phyloP scores from a whole-genome alignment of 306 rosid species.

The Elaeagnus macrophylla region DNA sequence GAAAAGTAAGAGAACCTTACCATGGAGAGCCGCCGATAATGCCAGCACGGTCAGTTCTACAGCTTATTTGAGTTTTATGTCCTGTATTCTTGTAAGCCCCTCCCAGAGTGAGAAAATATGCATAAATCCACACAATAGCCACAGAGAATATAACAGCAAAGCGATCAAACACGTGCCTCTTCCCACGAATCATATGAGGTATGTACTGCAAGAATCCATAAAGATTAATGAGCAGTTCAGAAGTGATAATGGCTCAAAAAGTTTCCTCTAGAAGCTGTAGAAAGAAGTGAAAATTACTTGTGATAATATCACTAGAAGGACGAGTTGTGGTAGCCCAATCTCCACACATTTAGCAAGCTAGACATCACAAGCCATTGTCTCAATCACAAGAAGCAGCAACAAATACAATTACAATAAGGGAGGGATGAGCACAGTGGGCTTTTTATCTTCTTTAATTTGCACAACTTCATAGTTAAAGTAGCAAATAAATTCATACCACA shows the following conservation, averaged over 20 bases:
- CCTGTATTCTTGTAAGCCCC: constrained; percentile 75
- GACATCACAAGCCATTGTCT: constrained; percentile 15
- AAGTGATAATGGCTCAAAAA: background rate
- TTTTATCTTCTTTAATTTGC: background rate
- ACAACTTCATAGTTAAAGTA: background rate
- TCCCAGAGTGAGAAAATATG: constrained; percentile 70
- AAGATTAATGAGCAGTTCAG: constrained; percentile 2
- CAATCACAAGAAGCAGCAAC: constrained; percentile 7
- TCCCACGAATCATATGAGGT: constrained; percentile 59
- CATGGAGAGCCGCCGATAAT: constrained; percentile 75
- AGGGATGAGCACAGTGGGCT: constrained; percentile 1
- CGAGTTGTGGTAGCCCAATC: constrained; percentile 85
- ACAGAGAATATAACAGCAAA: constrained; percentile 84
- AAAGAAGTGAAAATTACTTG: constrained; percentile 45
- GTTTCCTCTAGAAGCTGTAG: background rate
- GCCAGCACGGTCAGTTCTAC: constrained; percentile 95
- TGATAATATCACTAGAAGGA: constrained; percentile 59
- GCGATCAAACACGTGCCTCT: constrained; percentile 46
- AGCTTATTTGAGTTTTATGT: constrained; percentile 47
- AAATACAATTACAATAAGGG: constrained; percentile 7
- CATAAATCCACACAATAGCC: constrained; percentile 81
- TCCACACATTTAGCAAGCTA: constrained; percentile 85
- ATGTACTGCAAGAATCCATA: constrained; percentile 49
- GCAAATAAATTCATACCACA: constrained; percentile 42
- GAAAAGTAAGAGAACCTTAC: constrained; percentile 31